Base-by-base conservation (phyloP, 2,329 filamentous ascomycete species). In the Nothophaeocryptopus gaeumannii region DNA sequence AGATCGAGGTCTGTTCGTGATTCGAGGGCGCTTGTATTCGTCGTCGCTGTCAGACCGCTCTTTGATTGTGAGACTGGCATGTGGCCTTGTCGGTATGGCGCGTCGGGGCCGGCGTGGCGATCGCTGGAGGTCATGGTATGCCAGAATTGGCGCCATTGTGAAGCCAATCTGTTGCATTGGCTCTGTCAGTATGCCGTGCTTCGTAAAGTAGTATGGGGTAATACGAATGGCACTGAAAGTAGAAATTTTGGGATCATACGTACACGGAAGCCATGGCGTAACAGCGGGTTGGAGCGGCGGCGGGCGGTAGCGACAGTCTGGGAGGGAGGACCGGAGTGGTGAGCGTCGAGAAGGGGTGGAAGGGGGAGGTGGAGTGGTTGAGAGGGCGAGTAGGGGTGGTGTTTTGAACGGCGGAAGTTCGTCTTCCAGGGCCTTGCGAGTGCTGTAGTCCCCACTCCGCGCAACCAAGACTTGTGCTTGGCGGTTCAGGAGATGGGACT, bases 41-140 rank as follows among this genome's bases (percentile, higher is more conserved):
- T 84, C 30, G 53, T 46, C 44, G 90, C 91, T 36, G 89, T 92
- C 66, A 97, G 80, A 55, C 88, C 86, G 59, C 84, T 83, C 72
- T 89, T 83, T 70, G 83, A 86, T 72, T 91, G 87, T 58, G 86
- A 84, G 54, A 97, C 82, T 55, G 91, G 90, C 54, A 96, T 88
- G 73, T 87, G 84, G 58, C 91, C 90, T 54, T 88, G 89, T 67
- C 91, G 85, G 74, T 95, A 95, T 43, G 93, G 91, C 52, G 92
- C 95, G 74, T 99, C 89, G 77, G 86, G 88, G 55, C 84, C 86
- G 58, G 93, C 95, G 76, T 99, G 83, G 55, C 93, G 95, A 75
- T 84, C 79, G 65, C 84, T 80, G 58, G 82, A 85, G 68, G 82
- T 86, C 80, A 87, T 72, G 52, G 70, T 93, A 62, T 97, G 93